A percentile compares a stretch with the other conserved stretches of the same genome.
phyloP scores from a whole-genome alignment of 495 filamentous ascomycete genomes.

The Xylaria cubensis region DNA sequence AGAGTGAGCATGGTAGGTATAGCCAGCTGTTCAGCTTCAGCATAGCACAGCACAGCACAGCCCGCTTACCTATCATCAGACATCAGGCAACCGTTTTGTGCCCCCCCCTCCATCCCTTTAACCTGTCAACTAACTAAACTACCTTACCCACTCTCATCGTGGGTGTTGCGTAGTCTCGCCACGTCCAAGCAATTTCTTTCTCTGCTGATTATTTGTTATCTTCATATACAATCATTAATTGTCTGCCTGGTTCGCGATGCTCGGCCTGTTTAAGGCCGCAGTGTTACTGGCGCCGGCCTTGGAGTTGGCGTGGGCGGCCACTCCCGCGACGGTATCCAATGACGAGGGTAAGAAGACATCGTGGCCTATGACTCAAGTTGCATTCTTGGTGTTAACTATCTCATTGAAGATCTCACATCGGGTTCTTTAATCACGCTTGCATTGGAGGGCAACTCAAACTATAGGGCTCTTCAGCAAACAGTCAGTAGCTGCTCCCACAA shows the following conservation, averaged over 20 bases:
- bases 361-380: background rate
- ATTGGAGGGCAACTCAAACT: constrained; percentile 24
- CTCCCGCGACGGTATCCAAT: constrained; percentile 11
- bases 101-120: constrained; percentile 16
- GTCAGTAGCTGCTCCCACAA: constrained; percentile 28
- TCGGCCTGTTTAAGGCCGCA: constrained; percentile 37
- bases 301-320: constrained; percentile 29
- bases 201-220: background rate
- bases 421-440: constrained; percentile 34
- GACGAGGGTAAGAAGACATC: constrained; percentile 17
- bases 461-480: constrained; percentile 21
- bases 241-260: constrained; percentile 40
- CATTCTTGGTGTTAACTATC: constrained; percentile 11
- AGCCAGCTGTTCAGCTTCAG: constrained; percentile 13
- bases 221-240: constrained; percentile 23
- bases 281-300: constrained; percentile 44
- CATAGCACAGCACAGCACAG: constrained; percentile 22
- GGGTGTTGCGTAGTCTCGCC: constrained; percentile 32
- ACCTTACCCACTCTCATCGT: constrained; percentile 13
- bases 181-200: constrained; percentile 29
- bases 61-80: constrained; percentile 15
- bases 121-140: constrained; percentile 14
- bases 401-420: constrained; percentile 13
- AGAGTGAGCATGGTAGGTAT: background rate
- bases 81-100: constrained; percentile 39